These are phyloP conservation scores for Marsdenia floribunda DNA, from an alignment of 257 asterid species.

Conservation along the genomic window DNA sequence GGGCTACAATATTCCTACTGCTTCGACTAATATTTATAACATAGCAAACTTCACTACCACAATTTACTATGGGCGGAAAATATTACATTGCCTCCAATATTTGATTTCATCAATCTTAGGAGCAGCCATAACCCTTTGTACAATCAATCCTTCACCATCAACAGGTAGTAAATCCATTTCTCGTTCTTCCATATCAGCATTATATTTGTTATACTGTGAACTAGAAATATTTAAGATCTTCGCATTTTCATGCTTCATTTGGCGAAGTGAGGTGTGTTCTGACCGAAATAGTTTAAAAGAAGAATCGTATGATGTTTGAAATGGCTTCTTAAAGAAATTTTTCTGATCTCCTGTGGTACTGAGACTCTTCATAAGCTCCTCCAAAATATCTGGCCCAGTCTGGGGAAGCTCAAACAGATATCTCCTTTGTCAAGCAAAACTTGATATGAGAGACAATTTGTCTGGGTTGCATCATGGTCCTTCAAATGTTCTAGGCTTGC, in stretches of 20 bases:
- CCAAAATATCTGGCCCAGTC: conserved; percentile 73
- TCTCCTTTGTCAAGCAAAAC: conserved; percentile 98
- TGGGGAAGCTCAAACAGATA: conserved; percentile 79
- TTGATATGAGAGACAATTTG: conserved; percentile 89
- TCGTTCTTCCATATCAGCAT: too few species aligned
- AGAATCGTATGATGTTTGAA: conserved; percentile 78
- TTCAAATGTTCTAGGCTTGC: conserved; percentile 79
- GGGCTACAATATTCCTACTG: too few species aligned
- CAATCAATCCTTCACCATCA: too few species aligned
- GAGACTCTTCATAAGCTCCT: conserved; percentile 84
- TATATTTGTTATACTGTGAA: too few species aligned
- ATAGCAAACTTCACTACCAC: too few species aligned
- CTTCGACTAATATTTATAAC: too few species aligned
- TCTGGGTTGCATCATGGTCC: conserved; percentile 95
- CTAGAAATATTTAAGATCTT: conserved; percentile 54
- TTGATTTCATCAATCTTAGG: too few species aligned
- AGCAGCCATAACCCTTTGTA: too few species aligned
- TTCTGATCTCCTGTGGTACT: conserved; percentile 77
- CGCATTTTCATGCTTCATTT: conserved; percentile 94
- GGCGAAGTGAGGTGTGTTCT: conserved; percentile 91
- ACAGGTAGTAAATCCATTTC: too few species aligned
- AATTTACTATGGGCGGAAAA: too few species aligned
- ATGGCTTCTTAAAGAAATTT: conserved; percentile 67
- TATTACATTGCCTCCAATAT: too few species aligned
- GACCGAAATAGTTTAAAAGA: conserved; percentile 78